Percentiles rank a stretch among this genome's conserved stretches.
Evolutionary conservation across 768 basidiomycete species (phyloP).

Genomic region (Leccinum incarnatum): DNA sequence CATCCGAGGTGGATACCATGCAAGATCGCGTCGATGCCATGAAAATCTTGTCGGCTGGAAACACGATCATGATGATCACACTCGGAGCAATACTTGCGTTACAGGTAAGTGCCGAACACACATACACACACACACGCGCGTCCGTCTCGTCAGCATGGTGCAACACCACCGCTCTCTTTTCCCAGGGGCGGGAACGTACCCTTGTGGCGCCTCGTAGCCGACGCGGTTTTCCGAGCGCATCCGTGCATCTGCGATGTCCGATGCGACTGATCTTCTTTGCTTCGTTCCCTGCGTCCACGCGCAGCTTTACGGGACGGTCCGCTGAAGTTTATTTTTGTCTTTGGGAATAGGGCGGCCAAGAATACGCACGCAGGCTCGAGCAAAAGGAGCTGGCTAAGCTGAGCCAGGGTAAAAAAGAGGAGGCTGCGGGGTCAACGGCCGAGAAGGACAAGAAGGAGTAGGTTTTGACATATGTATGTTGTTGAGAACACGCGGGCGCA

Average conservation of each 20-base stretch:
- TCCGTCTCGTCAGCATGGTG: slow-evolving; percentile 1
- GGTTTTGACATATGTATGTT: slow-evolving; percentile 1
- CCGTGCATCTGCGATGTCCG: slow-evolving; percentile 1
- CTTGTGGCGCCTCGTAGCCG: slow-evolving; percentile 15
- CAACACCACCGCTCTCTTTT: slow-evolving; percentile 2
- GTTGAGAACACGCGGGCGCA: not conserved
- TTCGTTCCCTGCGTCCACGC: slow-evolving; percentile 2
- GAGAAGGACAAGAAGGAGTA: slow-evolving; percentile 34
- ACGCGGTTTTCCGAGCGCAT: not conserved
- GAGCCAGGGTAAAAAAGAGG: slow-evolving; percentile 37
- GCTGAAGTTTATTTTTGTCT: slow-evolving; percentile 14
- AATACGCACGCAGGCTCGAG: slow-evolving; percentile 70
- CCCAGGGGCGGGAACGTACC: slow-evolving; percentile 7
- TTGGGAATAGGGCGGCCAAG: slow-evolving; percentile 71
- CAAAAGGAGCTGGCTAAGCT: slow-evolving; percentile 39
- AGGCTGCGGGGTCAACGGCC: slow-evolving; percentile 9
- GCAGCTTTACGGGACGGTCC: slow-evolving; percentile 4
- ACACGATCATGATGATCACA: slow-evolving; percentile 74
- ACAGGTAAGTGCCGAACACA: slow-evolving; percentile 52
- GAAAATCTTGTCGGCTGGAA: slow-evolving; percentile 80
- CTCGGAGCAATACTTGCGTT: slow-evolving; percentile 63
- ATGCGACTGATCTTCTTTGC: slow-evolving; percentile 8
- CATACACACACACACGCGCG: not conserved
- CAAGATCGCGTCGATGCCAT: slow-evolving; percentile 75
- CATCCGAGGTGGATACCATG: slow-evolving; percentile 53